Conservation (phyloP, 768 basidiomycete genomes). For the Pleurotus eryngii region DNA sequence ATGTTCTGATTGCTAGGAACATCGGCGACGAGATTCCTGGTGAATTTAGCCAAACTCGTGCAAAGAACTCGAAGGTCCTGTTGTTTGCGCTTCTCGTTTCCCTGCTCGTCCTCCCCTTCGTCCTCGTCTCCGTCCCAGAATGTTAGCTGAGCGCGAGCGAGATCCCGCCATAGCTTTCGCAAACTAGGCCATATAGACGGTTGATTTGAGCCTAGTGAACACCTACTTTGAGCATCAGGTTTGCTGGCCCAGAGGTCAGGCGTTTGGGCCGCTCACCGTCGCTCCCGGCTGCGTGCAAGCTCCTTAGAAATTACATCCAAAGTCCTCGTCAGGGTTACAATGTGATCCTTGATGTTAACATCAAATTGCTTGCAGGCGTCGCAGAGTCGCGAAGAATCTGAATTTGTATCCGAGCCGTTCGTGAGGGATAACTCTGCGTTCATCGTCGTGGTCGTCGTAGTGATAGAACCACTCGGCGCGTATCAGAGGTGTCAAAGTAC, state of each 20-base stretch:
- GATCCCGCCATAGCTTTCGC: conserved; percentile 53
- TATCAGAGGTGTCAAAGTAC: no score
- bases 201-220: conserved; percentile 27
- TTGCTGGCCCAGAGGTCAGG: background rate
- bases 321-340: conserved; percentile 27
- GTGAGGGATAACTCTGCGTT: background rate
- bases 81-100: conserved; percentile 21
- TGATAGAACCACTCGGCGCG: no score
- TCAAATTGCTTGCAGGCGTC: conserved; percentile 41
- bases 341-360: conserved; percentile 29
- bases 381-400: conserved; percentile 31
- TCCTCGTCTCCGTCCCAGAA: conserved; percentile 49
- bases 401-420: conserved; percentile 11
- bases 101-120: conserved; percentile 30
- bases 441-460: background rate
- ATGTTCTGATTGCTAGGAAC: conserved; percentile 65
- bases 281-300: conserved; percentile 44
- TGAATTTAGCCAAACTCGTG: conserved; percentile 67
- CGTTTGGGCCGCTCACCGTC: conserved; percentile 27
- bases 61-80: conserved; percentile 36
- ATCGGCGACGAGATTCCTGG: conserved; percentile 81
- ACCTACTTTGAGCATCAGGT: conserved; percentile 20
- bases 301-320: conserved; percentile 50
- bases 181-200: conserved; percentile 55
- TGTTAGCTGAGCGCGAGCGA: conserved; percentile 44